Base-by-base conservation (phyloP, 2,329 filamentous ascomycete species). In the Elsinoe perseae region DNA sequence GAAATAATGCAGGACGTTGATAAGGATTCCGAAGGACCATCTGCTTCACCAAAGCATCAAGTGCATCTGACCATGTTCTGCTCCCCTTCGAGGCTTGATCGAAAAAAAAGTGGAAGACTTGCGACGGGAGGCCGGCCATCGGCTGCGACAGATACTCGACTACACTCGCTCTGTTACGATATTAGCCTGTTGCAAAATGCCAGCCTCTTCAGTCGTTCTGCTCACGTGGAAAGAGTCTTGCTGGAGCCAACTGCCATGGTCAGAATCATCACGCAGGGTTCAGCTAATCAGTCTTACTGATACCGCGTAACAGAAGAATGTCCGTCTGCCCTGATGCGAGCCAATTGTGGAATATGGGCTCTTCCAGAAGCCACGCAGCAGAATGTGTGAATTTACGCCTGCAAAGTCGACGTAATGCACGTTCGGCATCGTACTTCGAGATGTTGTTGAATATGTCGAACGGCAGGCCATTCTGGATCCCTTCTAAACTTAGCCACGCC, bases 1-100 rank as follows among this genome's bases (percentile, higher is more conserved):
- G n/a, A n/a, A n/a, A 23, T 10, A 32, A 9, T 9, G 21, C 10
- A 18, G 28, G 23, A 14, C 10, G 27, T 28, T 27, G 21, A 7
- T 52, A 14, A 4, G 46, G 46, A 16, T 52, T 8, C 4, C 5
- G 9, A 3, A 20, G 3, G 12, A 53, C 6, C 3, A 36, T 53
- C 30, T 53, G 50, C n/a, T 53, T 53, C 16, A 53, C 12, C 9
- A 53, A 20, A 6, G 50, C 50, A 8, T 53, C 20, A 7, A 53
- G 16, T 5, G 30, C 50, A 30, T 36, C 50, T 7, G 30, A 14
- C 5, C 6, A 10, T 5, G 28, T 18, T 5, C 14, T 6, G 20
- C 12, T 4, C 4, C 5, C 21, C 16, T 9, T 23, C 4, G 30
- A 6, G n/a, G 3, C 8, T 10, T 14, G 23, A 7, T 38, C 30